These are phyloP conservation scores for Solanum piurae DNA, from an alignment of 257 asterid genomes.

Conservation along the genomic window DNA sequence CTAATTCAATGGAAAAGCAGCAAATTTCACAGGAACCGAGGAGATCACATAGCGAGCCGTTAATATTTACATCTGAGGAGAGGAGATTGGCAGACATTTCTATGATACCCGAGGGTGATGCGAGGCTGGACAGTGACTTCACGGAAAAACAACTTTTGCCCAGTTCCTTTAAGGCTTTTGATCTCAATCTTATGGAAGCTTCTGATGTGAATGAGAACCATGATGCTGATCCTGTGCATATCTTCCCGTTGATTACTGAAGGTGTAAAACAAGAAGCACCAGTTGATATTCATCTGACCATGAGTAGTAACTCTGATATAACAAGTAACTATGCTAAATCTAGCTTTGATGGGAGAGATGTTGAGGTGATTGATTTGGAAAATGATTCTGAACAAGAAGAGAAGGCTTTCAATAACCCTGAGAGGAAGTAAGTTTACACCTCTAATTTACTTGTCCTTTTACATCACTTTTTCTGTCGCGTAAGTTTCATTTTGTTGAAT, in stretches of 20 bases:
- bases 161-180: slow-evolving; percentile 73
- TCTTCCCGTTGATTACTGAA: slow-evolving; percentile 31
- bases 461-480: neutral
- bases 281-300: slow-evolving; percentile 62
- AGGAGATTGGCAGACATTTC: slow-evolving; percentile 35
- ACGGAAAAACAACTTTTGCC: slow-evolving; percentile 58
- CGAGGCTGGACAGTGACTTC: slow-evolving; percentile 26
- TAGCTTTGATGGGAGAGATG: slow-evolving; percentile 32
- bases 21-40: slow-evolving; percentile 30
- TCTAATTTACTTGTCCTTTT: neutral
- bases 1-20: slow-evolving; percentile 30
- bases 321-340: slow-evolving; percentile 33
- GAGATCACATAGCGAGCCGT: slow-evolving; percentile 21
- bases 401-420: slow-evolving; percentile 32
- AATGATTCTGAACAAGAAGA: slow-evolving; percentile 59
- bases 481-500: neutral
- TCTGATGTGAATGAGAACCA: slow-evolving; percentile 50
- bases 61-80: slow-evolving; percentile 32
- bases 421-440: slow-evolving; percentile 45
- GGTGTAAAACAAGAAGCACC: slow-evolving; percentile 29
- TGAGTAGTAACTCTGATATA: slow-evolving; percentile 27
- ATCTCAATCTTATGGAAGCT: slow-evolving; percentile 70
- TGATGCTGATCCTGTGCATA: slow-evolving; percentile 25
- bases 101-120: slow-evolving; percentile 28
- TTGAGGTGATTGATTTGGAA: slow-evolving; percentile 93